A percentile compares a stretch with the other conserved stretches of the same genome.
Evolutionary conservation across 768 basidiomycete species (phyloP).

Genomic region (Termitomyces sp.): DNA sequence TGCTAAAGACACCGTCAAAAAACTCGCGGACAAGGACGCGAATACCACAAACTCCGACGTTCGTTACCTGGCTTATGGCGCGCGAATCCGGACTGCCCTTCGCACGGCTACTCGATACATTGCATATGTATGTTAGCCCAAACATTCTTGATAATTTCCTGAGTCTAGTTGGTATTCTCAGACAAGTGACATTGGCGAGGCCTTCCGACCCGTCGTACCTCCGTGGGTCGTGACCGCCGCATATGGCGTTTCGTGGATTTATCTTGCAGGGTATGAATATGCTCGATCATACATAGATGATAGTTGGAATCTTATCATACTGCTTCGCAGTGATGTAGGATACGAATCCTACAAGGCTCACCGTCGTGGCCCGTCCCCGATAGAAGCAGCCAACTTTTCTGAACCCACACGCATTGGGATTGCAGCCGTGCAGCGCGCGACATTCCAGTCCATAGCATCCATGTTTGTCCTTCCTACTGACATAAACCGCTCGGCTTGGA

Average conservation of each 20-base stretch:
- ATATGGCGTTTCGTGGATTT: constrained; percentile 80
- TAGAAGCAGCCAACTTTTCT: constrained; percentile 65
- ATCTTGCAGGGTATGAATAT: constrained; percentile 48
- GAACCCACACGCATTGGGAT: constrained; percentile 65
- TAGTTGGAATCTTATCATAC: background rate
- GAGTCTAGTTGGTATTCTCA: constrained; percentile 22
- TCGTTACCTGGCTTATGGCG: constrained; percentile 73
- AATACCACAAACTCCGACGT: constrained; percentile 65
- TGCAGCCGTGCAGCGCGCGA: constrained; percentile 69
- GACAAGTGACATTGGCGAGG: constrained; percentile 82
- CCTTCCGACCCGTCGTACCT: constrained; percentile 74
- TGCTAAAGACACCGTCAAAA: constrained; percentile 45
- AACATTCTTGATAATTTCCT: constrained; percentile 5
- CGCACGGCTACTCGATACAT: constrained; percentile 67
- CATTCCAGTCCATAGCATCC: constrained; percentile 78
- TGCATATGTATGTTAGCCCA: constrained; percentile 54
- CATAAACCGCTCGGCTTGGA: background rate
- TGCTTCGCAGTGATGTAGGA: constrained; percentile 51
- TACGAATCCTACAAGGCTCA: constrained; percentile 82
- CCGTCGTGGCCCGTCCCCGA: constrained; percentile 55
- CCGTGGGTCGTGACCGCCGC: constrained; percentile 69
- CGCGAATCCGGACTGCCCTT: constrained; percentile 71
- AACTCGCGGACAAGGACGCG: constrained; percentile 57
- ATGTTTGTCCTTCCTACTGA: constrained; percentile 45
- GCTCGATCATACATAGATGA: background rate